Evolutionary conservation across 1,284 basidiomycete genomes (phyloP).

Genomic region (Leccinum pachyderme): DNA sequence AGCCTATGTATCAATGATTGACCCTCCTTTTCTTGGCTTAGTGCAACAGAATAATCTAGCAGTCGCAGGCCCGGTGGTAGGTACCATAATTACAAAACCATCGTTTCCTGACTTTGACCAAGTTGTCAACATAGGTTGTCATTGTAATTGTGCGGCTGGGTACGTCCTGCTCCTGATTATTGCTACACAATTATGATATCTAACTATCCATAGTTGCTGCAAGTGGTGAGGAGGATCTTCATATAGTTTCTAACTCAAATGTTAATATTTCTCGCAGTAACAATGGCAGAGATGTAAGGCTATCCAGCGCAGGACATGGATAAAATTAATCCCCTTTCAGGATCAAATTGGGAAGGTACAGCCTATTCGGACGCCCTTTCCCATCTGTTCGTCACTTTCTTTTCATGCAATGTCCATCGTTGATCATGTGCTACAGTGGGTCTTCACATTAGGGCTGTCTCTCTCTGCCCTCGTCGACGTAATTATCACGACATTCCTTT

Average conservation of each 20-base stretch:
- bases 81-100: not conserved
- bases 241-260: not conserved
- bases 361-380: constrained; percentile 12
- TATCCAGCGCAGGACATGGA: not conserved
- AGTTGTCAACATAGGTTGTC: constrained; percentile 6
- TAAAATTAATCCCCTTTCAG: constrained; percentile 4
- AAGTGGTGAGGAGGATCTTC: constrained; percentile 13
- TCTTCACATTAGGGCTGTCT: constrained; percentile 50
- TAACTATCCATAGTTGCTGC: constrained; percentile 15
- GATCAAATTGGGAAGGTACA: constrained; percentile 16
- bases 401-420: not conserved
- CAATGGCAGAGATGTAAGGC: constrained; percentile 26
- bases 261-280: constrained; percentile 8
- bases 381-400: constrained; percentile 9
- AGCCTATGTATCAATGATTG: not conserved
- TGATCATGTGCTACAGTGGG: constrained; percentile 38
- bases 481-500: constrained; percentile 45
- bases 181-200: not conserved
- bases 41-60: constrained; percentile 17
- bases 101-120: constrained; percentile 2
- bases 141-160: constrained; percentile 21
- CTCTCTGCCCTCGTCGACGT: constrained; percentile 48
- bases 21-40: not conserved
- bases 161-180: constrained; percentile 1
- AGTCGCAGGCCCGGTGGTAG: constrained; percentile 23